A percentile compares a stretch with the other conserved stretches of the same genome.
Conservation (phyloP, 2,329 filamentous ascomycete genomes). For the Raffaelea arxii region DNA sequence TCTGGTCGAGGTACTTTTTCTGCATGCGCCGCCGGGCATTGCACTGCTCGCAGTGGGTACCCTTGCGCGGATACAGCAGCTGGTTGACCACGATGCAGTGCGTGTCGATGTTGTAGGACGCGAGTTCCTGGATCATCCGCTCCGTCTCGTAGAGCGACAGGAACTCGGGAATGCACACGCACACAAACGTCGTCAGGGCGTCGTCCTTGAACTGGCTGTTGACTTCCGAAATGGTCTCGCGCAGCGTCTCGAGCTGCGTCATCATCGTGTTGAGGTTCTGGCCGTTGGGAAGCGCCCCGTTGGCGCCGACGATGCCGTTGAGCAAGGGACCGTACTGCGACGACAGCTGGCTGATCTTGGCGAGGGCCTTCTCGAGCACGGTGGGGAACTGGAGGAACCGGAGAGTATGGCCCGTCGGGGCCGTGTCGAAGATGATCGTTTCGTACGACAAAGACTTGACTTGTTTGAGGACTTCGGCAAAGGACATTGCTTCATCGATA, state of each 20-base stretch:
- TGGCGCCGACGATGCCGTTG: constrained; percentile 78
- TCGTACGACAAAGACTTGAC: constrained; percentile 99
- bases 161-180: constrained; percentile 97
- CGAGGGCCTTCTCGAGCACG: constrained; percentile 96
- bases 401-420: constrained; percentile 93
- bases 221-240: constrained; percentile 88
- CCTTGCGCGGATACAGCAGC: constrained; percentile 80
- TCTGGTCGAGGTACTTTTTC: constrained; percentile 98
- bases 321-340: constrained; percentile 92
- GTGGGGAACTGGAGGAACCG: constrained; percentile 98
- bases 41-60: constrained; percentile 87
- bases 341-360: constrained; percentile 89
- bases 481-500: constrained; percentile 99
- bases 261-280: constrained; percentile 87
- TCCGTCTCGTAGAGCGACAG: constrained; percentile 95
- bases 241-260: constrained; percentile 86
- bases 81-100: constrained; percentile 98
- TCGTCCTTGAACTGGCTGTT: constrained; percentile 98
- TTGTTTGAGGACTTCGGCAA: constrained; percentile 97
- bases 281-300: constrained; percentile 69
- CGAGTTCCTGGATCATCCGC: constrained; percentile 97
- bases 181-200: constrained; percentile 91
- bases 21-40: constrained; percentile 95
- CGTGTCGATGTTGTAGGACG: constrained; percentile 88
- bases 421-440: constrained; percentile 98